A percentile compares a stretch with the other conserved stretches of the same genome.
Conservation (phyloP, 148 eudicot species). For the Heliamphora exappendiculata region DNA sequence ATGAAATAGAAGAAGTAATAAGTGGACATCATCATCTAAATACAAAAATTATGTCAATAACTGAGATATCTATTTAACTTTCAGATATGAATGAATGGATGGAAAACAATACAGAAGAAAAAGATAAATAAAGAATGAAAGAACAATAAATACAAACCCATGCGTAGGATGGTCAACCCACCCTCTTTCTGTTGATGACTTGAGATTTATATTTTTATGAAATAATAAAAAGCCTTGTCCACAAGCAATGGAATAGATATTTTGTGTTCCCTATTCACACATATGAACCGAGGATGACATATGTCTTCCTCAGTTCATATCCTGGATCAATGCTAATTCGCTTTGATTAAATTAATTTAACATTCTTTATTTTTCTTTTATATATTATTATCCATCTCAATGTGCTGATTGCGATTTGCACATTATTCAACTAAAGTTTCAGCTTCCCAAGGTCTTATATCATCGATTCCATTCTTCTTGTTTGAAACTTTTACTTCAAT, state of each 20-base stretch:
- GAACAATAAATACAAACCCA: not conserved
- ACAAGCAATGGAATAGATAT: not conserved
- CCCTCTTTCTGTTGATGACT: not conserved
- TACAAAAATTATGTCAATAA: not conserved
- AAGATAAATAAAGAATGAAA: not conserved
- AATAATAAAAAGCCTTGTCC: not conserved
- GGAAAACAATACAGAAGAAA: not conserved
- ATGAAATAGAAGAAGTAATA: not conserved
- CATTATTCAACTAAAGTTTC: too few species aligned
- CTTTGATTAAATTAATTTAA: too few species aligned
- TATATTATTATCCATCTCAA: too few species aligned
- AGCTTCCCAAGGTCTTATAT: too few species aligned
- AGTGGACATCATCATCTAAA: not conserved
- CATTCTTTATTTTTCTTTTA: too few species aligned
- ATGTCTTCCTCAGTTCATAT: too few species aligned
- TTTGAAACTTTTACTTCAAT: too few species aligned
- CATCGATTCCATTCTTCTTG: too few species aligned
- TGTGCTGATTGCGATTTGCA: too few species aligned
- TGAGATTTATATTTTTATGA: not conserved
- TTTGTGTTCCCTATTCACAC: too few species aligned
- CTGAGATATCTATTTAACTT: not conserved
- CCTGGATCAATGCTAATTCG: too few species aligned
- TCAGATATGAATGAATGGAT: not conserved
- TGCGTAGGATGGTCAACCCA: not conserved
- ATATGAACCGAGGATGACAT: too few species aligned